These are phyloP conservation scores for Pyricularia grisea DNA, from an alignment of 2,329 filamentous ascomycete species.

Conservation along the genomic window DNA sequence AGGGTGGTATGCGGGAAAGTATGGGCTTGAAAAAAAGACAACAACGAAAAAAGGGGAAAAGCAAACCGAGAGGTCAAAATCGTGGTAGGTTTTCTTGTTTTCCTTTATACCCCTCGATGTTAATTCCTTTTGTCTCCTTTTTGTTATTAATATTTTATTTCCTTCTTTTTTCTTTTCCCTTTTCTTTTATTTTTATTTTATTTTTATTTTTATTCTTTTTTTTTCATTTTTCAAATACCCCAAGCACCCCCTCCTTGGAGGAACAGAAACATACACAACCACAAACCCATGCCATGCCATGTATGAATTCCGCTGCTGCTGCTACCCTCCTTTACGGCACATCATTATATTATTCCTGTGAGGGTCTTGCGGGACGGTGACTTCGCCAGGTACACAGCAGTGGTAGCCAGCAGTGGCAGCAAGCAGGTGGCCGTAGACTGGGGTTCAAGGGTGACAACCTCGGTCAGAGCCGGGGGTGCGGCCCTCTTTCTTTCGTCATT, in stretches of 20 bases:
- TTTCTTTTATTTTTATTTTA: slow-evolving; percentile 1
- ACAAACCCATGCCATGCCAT: not conserved
- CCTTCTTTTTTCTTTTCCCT: not conserved
- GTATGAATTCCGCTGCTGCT: not conserved
- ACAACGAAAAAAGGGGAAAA: not conserved
- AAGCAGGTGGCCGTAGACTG: not conserved
- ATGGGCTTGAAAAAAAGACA: not conserved
- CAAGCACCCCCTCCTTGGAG: not conserved
- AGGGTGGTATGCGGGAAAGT: not conserved
- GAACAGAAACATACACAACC: not conserved
- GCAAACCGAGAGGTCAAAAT: not conserved
- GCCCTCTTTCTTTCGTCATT: not conserved
- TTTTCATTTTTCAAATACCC: not conserved
- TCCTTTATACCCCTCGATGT: not conserved
- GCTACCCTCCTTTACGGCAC: not conserved
- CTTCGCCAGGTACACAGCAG: not conserved
- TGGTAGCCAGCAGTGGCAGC: not conserved
- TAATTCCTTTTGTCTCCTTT: not conserved
- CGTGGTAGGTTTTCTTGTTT: slow-evolving; percentile 1
- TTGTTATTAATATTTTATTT: not conserved
- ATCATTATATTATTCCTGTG: not conserved
- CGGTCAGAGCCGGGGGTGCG: not conserved
- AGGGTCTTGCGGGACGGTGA: not conserved
- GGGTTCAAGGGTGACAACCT: not conserved
- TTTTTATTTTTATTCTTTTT: not conserved